These are phyloP conservation scores for Tolypocladium album DNA, from an alignment of 2,329 filamentous ascomycete genomes.

Conservation along the genomic window DNA sequence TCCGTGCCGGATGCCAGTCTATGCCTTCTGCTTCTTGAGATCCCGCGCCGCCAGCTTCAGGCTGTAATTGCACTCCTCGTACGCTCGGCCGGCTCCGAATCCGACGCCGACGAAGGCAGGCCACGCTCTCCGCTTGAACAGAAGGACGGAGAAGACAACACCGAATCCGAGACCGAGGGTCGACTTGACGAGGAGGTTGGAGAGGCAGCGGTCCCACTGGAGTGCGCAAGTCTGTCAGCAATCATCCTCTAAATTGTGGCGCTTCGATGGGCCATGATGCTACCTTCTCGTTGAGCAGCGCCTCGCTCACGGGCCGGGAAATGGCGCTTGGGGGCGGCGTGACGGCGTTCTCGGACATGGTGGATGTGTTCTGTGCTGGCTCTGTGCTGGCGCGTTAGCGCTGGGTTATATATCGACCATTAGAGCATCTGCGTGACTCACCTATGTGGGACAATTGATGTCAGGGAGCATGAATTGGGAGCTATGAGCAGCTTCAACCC, in stretches of 20 bases:
- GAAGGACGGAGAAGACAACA: constrained; percentile 93
- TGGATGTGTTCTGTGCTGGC: constrained; percentile 8
- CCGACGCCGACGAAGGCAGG: constrained; percentile 90
- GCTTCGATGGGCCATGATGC: constrained; percentile 1
- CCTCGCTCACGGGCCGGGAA: constrained; percentile 87
- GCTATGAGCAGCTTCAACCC: constrained; percentile 19
- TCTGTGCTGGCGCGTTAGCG: neutral
- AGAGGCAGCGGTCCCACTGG: constrained; percentile 97
- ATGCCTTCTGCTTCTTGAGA: constrained; percentile 40
- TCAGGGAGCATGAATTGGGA: constrained; percentile 9
- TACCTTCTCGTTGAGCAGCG: constrained; percentile 98
- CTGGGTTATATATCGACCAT: neutral
- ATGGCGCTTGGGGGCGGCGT: constrained; percentile 50
- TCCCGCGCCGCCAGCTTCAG: constrained; percentile 51
- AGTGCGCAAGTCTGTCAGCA: neutral
- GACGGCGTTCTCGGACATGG: constrained; percentile 43
- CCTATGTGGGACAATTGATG: constrained; percentile 1
- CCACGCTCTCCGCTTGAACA: constrained; percentile 98
- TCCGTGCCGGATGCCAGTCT: constrained; percentile 6
- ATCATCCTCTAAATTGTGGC: neutral
- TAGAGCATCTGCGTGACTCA: neutral
- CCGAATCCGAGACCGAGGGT: constrained; percentile 93
- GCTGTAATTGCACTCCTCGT: constrained; percentile 93
- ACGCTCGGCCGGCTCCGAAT: constrained; percentile 91
- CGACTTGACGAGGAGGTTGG: constrained; percentile 93